Percentiles rank a stretch among this genome's conserved stretches.
Evolutionary conservation across 352 stramenopile genomes (phyloP).

Genomic region (Thraustotheca clavata): DNA sequence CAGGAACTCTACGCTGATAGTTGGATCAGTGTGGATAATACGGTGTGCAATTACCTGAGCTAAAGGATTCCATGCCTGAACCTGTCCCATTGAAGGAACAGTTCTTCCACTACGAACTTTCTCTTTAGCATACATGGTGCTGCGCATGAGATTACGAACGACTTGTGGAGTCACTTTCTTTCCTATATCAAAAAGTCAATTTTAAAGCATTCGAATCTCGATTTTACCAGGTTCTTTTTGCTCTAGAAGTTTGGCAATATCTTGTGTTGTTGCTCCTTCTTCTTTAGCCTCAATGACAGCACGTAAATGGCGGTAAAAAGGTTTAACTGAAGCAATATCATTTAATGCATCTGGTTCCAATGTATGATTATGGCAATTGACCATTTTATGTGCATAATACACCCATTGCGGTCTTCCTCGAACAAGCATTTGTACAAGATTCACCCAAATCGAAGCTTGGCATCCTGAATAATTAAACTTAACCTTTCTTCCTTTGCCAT

Average conservation of each 20-base stretch:
- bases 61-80: neutral
- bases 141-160: slow-evolving; percentile 18
- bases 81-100: neutral
- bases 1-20: neutral
- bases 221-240: slow-evolving; percentile 5
- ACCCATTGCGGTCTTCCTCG: slow-evolving; percentile 12
- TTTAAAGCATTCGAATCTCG: neutral
- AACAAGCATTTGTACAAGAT: slow-evolving; percentile 1
- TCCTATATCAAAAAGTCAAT: neutral
- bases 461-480: slow-evolving; percentile 22
- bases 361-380: slow-evolving; percentile 14
- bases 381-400: slow-evolving; percentile 21
- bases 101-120: neutral
- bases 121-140: slow-evolving; percentile 16
- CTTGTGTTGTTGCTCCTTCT: slow-evolving; percentile 2
- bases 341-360: neutral
- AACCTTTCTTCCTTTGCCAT: slow-evolving; percentile 5
- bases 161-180: slow-evolving; percentile 18
- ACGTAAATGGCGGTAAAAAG: slow-evolving; percentile 3
- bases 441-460: slow-evolving; percentile 18
- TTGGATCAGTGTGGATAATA: too few species aligned
- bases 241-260: slow-evolving; percentile 8
- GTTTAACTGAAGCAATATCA: neutral
- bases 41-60: too few species aligned
- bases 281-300: slow-evolving; percentile 12